Base-by-base conservation (phyloP, 306 rosid genomes). In the Oxytropis ochrocephala region DNA sequence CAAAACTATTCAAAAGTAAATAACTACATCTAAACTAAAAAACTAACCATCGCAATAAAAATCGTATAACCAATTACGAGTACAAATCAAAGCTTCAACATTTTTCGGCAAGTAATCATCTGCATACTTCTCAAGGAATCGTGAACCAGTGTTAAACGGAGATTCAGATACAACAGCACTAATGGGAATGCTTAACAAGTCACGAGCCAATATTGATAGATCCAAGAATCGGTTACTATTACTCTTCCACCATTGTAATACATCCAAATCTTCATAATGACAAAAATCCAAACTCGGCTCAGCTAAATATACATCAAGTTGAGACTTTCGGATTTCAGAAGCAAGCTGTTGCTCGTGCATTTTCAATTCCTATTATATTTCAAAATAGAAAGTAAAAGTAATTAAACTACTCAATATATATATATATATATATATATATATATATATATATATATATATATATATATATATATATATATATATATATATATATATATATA, bases 361-460 rank as follows among this genome's bases (percentile, higher is more conserved):
- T 55, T 55, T 55, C 62, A 55, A 55, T 55, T 55, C 61, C 61
- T 55, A 55, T 55, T 55, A 54, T 12, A 54, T 54, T 12, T 55
- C 61, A 55, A 18, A 55, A 6, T 2, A 11, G 59, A 24, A 53
- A 55, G 7, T 1, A 11, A 11, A 13, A 55, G 41, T 32, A 32
- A 21, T 21, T 21, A 21, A 21, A 21, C 27, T 24, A 24, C 3
- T n/a, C n/a, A n/a, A 21, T 21, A 21, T 21, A 21, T 21, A 21
- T 21, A 21, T 21, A 21, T 21, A 1, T 21, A 21, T 21, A 2
- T 21, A 21, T 21, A n/a, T n/a, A n/a, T n/a, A n/a, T n/a, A n/a
- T 4, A 48, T 30, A 30, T n/a, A n/a, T n/a, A n/a, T n/a, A n/a
- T n/a, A n/a, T n/a, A n/a, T n/a, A n/a, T n/a, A n/a, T n/a, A n/a